phyloP scores from a whole-genome alignment of 768 basidiomycete species.

The Piloderma croceum region DNA sequence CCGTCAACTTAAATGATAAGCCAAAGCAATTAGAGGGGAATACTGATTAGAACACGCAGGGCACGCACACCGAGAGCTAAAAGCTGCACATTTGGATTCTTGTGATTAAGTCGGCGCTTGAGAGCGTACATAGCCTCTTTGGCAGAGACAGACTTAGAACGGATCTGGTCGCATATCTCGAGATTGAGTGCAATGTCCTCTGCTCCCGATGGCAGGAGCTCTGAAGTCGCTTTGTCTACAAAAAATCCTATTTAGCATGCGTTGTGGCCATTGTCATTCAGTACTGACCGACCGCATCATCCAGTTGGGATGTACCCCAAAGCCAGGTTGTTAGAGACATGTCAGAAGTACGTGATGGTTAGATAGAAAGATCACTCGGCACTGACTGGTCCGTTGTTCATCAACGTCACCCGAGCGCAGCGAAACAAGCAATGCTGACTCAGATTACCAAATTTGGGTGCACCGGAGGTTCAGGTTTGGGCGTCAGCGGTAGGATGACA shows the following conservation, averaged over 20 bases:
- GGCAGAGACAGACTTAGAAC: constrained; percentile 80
- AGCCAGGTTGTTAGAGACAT: constrained; percentile 37
- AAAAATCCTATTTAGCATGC: constrained; percentile 7
- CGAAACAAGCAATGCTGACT: too few species aligned
- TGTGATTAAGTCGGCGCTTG: constrained; percentile 82
- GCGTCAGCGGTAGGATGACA: too few species aligned
- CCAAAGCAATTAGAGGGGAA: too few species aligned
- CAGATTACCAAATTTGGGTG: too few species aligned
- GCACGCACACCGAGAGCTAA: constrained; percentile 71
- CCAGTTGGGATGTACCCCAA: constrained; percentile 79
- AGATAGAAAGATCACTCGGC: too few species aligned
- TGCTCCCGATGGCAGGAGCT: constrained; percentile 71
- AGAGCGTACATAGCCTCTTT: constrained; percentile 86
- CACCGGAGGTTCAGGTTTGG: too few species aligned
- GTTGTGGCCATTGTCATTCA: neutral
- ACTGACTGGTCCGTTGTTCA: too few species aligned
- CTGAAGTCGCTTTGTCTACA: constrained; percentile 91
- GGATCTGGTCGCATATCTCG: constrained; percentile 95
- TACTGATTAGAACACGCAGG: too few species aligned
- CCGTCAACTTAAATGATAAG: constrained; percentile 66
- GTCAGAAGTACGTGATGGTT: neutral
- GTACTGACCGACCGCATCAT: constrained; percentile 70
- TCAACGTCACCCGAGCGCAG: too few species aligned
- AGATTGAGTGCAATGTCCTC: constrained; percentile 93
- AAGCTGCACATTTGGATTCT: constrained; percentile 94